Conservation (phyloP, 768 basidiomycete genomes). For the Leccinum pellstonianum region DNA sequence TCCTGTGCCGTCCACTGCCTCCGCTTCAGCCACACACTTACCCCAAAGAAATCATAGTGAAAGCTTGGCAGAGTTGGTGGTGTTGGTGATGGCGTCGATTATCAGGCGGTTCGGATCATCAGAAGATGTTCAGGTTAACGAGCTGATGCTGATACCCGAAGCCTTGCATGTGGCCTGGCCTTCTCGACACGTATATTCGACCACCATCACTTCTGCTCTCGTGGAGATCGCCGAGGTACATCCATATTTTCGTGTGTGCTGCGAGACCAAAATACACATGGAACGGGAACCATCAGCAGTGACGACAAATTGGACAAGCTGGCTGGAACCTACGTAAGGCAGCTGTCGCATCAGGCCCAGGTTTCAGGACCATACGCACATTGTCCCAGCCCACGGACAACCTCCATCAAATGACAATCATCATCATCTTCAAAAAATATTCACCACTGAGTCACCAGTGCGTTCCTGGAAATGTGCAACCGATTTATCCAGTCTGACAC, state of each 20-base stretch:
- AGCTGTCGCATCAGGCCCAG: background rate
- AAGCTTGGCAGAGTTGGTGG: background rate
- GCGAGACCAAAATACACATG: background rate
- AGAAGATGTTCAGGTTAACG: background rate
- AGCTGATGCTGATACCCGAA: background rate
- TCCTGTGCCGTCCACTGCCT: background rate
- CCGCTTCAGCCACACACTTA: background rate
- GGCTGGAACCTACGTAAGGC: background rate
- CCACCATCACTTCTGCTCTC: background rate
- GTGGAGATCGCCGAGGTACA: background rate
- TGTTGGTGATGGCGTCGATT: slow-evolving; percentile 1
- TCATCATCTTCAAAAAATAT: background rate
- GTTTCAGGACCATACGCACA: background rate
- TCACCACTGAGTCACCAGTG: background rate
- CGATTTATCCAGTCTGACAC: background rate
- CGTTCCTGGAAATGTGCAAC: background rate
- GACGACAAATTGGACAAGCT: background rate
- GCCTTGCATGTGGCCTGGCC: too few relatives aligned
- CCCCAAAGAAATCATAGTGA: background rate
- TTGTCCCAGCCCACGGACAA: background rate
- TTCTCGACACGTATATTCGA: background rate
- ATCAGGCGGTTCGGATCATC: background rate
- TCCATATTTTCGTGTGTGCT: background rate
- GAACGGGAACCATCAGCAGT: background rate
- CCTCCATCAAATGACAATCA: background rate